phyloP scores from a whole-genome alignment of 305 asterid genomes.

The Fraxinus floribunda region DNA sequence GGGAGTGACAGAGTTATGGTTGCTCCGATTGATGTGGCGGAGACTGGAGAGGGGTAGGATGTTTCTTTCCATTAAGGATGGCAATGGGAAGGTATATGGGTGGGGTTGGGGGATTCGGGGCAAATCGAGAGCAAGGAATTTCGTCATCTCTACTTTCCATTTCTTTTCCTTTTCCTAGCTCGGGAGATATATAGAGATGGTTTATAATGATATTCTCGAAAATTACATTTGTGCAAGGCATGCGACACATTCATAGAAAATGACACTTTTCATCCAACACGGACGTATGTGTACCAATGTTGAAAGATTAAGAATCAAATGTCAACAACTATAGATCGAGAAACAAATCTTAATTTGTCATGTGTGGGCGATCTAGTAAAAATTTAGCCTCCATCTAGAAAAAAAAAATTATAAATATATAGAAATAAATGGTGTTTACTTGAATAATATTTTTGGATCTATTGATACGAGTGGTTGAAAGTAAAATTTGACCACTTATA shows the following conservation, averaged over 20 bases:
- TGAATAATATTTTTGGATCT: background rate
- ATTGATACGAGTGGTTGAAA: background rate
- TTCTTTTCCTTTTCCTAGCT: background rate
- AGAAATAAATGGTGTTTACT: no score
- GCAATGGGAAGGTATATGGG: background rate
- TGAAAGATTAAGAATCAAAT: background rate
- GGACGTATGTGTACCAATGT: background rate
- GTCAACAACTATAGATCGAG: background rate
- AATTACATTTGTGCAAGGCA: background rate
- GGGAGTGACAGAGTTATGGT: background rate
- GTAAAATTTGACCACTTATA: no score
- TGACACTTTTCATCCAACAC: background rate
- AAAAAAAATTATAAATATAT: no score
- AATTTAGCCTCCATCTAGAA: background rate
- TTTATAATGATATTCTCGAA: background rate
- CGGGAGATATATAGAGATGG: background rate
- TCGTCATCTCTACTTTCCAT: background rate
- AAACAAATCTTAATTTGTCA: no score
- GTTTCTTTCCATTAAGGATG: background rate
- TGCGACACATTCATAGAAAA: background rate
- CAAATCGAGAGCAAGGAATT: background rate
- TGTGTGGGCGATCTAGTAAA: background rate
- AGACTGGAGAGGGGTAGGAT: no score
- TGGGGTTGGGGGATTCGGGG: background rate
- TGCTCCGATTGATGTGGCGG: no score